phyloP scores from a whole-genome alignment of 2,329 filamentous ascomycete genomes.

The Fusarium robinianum region DNA sequence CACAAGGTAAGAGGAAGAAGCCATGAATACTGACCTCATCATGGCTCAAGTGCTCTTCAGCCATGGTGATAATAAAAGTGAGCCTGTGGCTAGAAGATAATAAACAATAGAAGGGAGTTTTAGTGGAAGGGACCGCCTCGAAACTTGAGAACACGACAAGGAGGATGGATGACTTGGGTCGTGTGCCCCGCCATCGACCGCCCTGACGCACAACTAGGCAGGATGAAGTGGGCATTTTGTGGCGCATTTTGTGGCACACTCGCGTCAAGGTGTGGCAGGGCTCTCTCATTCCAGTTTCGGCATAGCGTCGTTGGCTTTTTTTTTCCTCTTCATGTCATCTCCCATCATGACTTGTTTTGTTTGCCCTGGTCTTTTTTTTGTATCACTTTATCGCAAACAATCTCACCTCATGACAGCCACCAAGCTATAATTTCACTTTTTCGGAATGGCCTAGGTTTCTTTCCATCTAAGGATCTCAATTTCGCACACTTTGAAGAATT shows the following conservation, averaged over 20 bases:
- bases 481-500: background rate
- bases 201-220: background rate
- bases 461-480: no score
- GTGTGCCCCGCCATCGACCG: conserved; percentile 33
- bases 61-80: conserved; percentile 25
- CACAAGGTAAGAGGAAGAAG: background rate
- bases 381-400: background rate
- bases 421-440: no score
- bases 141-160: conserved; percentile 16
- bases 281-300: background rate
- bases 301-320: conserved; percentile 3
- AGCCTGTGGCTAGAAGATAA: conserved; percentile 8
- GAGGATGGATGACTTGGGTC: conserved; percentile 22
- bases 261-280: conserved; percentile 12
- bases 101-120: no score
- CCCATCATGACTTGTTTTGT: background rate
- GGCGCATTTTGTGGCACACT: conserved; percentile 8
- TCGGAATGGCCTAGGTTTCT: no score
- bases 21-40: conserved; percentile 31
- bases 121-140: no score
- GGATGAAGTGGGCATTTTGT: conserved; percentile 6
- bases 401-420: no score
- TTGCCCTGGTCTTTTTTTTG: background rate
- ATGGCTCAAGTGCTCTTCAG: conserved; percentile 31
- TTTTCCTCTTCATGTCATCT: conserved; percentile 3